A percentile compares a stretch with the other conserved stretches of the same genome.
These are phyloP conservation scores for Colletotrichum horii DNA, from an alignment of 2,329 filamentous ascomycete genomes.

Conservation along the genomic window DNA sequence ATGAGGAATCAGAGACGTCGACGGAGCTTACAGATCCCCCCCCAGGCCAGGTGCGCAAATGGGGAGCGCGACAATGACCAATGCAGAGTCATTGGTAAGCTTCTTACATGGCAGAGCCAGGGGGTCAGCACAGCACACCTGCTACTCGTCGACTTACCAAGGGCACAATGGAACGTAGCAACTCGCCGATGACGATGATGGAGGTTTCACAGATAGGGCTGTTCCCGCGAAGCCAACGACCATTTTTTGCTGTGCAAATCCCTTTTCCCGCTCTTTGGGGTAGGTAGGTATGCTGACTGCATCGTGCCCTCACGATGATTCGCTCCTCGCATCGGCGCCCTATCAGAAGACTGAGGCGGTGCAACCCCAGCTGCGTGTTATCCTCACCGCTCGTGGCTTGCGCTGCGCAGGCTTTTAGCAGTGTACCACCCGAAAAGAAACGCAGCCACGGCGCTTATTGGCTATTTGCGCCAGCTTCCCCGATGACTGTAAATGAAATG, in stretches of 20 bases:
- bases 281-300: background rate
- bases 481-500: background rate
- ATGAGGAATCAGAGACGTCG: background rate
- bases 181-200: background rate
- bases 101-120: background rate
- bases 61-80: background rate
- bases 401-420: background rate
- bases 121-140: background rate
- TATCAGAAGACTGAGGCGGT: background rate
- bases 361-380: slow-evolving; percentile 4
- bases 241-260: background rate
- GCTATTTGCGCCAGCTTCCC: background rate
- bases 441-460: background rate
- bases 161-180: slow-evolving; percentile 15
- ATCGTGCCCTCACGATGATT: background rate
- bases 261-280: background rate
- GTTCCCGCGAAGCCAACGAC: background rate
- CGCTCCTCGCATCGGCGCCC: background rate
- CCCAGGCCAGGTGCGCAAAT: background rate
- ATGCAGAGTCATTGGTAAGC: slow-evolving; percentile 4
- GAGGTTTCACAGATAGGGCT: slow-evolving; percentile 15
- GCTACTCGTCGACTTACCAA: background rate
- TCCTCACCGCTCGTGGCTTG: slow-evolving; percentile 16
- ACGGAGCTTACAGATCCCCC: background rate
- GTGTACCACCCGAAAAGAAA: background rate